Base-by-base conservation (phyloP, 768 basidiomycete genomes). In the Thelephora aurantiotincta region DNA sequence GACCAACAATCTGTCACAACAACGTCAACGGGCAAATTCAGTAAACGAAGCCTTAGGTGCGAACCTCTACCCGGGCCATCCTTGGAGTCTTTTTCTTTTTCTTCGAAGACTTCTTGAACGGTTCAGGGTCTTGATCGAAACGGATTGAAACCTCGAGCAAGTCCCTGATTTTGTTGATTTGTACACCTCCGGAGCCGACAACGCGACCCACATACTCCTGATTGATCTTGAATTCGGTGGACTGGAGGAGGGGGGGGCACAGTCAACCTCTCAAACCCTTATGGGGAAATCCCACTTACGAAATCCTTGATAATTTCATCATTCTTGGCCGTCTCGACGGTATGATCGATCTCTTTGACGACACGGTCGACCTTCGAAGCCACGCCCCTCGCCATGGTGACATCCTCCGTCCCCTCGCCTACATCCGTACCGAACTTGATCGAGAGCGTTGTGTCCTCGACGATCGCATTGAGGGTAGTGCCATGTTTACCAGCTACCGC, bases 311-410 rank as follows among this genome's bases (percentile, higher is more conserved):
- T 73, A 54, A 97, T 91, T 58, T 87, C 86, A 58, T 98, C 88
- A 56, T 92, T 90, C 71, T 92, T 86, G 50, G 94, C 93, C 57
- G 92, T 77, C 61, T 96, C 87, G 33, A 93, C 87, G 53, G 96
- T 85, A 59, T 74, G 72, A 43, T 73, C 69, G 55, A 99, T 89
- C 58, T 92, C 88, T 61, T 75, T 76, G 57, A 82, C 78, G 33
- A 88, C 89, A 23, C 85, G 76, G 60, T 91, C 84, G 51, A 97
- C 94, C 57, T 98, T 93, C 18, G 68, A 62, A 52, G 77, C 78
- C 49, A 82, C 72, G 36, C 96, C 96, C 49, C 91, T 88, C 46
- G 98, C 73, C 44, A 82, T 64, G 53, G 98, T 87, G 48, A 80
- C 63, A 58, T 96, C 85, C 55, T 82, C 78, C 20, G 69, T 73